Conservation (phyloP, 306 rosid genomes). For the Prunus fruticosa region DNA sequence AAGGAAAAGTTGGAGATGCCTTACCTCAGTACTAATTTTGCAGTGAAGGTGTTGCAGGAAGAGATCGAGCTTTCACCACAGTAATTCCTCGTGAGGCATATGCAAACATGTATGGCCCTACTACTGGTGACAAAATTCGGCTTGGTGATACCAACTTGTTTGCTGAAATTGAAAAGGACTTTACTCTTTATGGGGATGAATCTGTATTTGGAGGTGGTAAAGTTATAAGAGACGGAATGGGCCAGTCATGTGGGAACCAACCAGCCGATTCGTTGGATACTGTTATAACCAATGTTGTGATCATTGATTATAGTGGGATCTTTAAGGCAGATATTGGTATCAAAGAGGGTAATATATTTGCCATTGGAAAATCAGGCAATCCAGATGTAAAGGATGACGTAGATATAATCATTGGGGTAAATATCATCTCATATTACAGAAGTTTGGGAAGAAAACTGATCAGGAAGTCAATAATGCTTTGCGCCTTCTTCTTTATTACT, state of each 20-base stretch:
- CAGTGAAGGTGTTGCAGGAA: constrained; percentile 78
- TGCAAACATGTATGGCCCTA: constrained; percentile 87
- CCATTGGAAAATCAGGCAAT: constrained; percentile 90
- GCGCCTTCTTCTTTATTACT: constrained; percentile 19
- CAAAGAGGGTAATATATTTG: constrained; percentile 50
- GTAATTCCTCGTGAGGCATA: constrained; percentile 61
- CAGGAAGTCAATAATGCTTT: constrained; percentile 14
- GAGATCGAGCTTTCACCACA: constrained; percentile 45
- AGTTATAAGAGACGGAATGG: constrained; percentile 93
- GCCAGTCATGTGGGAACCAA: constrained; percentile 62
- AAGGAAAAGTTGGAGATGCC: constrained; percentile 18
- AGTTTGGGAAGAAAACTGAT: constrained; percentile 4
- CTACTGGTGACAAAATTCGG: constrained; percentile 83
- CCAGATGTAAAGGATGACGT: constrained; percentile 75
- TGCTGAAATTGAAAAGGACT: constrained; percentile 85
- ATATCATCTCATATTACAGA: constrained; percentile 23
- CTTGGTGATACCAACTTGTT: constrained; percentile 86
- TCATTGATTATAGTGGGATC: constrained; percentile 82
- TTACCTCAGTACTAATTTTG: constrained; percentile 42
- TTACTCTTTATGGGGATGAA: constrained; percentile 80
- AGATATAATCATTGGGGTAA: constrained; percentile 71
- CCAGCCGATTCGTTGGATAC: constrained; percentile 57
- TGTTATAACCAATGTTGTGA: constrained; percentile 80
- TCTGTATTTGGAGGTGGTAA: constrained; percentile 96
- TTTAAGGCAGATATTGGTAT: constrained; percentile 89